Evolutionary conservation across 2,329 filamentous ascomycete genomes (phyloP), one percentile per base, ranked within the genome.

Genomic region (Aureobasidium melanogenum): DNA sequence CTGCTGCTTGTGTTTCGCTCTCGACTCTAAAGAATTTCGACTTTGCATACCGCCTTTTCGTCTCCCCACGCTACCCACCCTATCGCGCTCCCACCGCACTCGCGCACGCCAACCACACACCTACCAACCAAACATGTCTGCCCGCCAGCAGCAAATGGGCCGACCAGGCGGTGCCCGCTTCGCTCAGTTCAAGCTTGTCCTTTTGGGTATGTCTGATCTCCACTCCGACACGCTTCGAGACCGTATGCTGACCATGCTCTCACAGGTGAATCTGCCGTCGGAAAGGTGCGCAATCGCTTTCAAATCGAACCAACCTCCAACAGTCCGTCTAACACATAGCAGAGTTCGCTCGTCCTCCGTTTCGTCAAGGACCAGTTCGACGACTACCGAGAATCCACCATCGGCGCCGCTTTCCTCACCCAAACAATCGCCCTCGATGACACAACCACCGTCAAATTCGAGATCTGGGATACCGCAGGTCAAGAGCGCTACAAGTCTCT

Each of bases 331-430:
- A 68, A 72, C 67, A 63, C 19, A 48, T 60, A 62, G 60, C 63
- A 96, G 93, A 97, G 92, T 79, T 99, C 94, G 67, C 88, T 99
- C 76, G 94, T 99, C 62, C 81, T 99, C 73, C 88, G 95, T 78
- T 99, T 99, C 73, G 94, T 99, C 73, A 99, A 96, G 91, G 93
- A 99, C 77, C 94, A 97, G 90, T 99, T 99, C 78, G 94, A 99
- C 81, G 87, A 89, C 76, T 97, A 97, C 81, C 87, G 92, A 77
- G 93, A 97, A 85, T 96, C 92, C 61, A 97, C 93, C 65, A 97
- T 97, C 78, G 93, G 94, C 76, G 94, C 95, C 69, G 95, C 95
- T 68, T 99, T 99, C 83, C 84, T 99, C 68, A 99, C 94, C 71
- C 94, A 99, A 79, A 99, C 94, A 68, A 97, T 99, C 75, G 93